Evolutionary conservation across 805 yeast species (phyloP).

Genomic region (Saccharomycopsis fodiens): DNA sequence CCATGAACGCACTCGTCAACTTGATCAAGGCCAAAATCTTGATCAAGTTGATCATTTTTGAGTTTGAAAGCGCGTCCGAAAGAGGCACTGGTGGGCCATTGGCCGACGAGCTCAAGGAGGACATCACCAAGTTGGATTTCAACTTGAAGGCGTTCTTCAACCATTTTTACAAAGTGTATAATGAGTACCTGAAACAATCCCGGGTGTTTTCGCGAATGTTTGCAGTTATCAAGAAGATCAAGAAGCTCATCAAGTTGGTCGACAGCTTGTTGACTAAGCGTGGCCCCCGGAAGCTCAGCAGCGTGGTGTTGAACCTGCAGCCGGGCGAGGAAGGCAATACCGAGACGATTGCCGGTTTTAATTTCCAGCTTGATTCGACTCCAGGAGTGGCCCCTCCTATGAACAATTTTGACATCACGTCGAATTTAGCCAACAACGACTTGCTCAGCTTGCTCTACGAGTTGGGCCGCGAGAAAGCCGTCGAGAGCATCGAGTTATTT

Average conservation of each 20-base stretch:
- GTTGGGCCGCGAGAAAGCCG: slow-evolving; percentile 41
- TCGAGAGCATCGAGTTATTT: slow-evolving; percentile 25
- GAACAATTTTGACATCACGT: slow-evolving; percentile 24
- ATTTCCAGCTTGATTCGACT: slow-evolving; percentile 6
- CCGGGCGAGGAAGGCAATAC: neutral
- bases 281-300: neutral
- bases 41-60: slow-evolving; percentile 30
- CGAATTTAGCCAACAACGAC: slow-evolving; percentile 49
- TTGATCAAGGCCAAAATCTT: slow-evolving; percentile 39
- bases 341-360: slow-evolving; percentile 17
- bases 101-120: slow-evolving; percentile 18
- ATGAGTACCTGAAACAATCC: slow-evolving; percentile 16
- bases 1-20: slow-evolving; percentile 44
- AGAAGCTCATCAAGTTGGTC: slow-evolving; percentile 19
- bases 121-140: slow-evolving; percentile 18
- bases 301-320: neutral
- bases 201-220: slow-evolving; percentile 19
- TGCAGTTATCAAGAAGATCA: slow-evolving; percentile 19
- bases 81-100: slow-evolving; percentile 7
- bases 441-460: slow-evolving; percentile 47
- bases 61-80: slow-evolving; percentile 4
- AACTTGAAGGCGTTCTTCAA: slow-evolving; percentile 18
- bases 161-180: slow-evolving; percentile 18
- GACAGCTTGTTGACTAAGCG: slow-evolving; percentile 13
- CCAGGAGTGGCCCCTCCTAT: neutral